These are phyloP conservation scores for Claviceps arundinis DNA, from an alignment of 2,329 filamentous ascomycete species.

Conservation along the genomic window DNA sequence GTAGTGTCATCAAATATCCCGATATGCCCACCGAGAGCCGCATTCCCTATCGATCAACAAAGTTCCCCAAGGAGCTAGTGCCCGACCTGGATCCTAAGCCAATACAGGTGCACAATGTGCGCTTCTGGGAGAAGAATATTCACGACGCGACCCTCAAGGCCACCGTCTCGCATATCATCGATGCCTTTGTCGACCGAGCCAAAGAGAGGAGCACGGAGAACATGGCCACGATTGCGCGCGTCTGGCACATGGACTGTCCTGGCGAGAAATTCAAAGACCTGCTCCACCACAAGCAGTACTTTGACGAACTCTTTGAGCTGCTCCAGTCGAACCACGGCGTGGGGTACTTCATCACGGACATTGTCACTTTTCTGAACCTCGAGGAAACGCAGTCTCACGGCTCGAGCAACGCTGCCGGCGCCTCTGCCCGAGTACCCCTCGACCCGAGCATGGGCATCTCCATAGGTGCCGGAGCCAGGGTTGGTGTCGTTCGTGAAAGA, in stretches of 20 bases:
- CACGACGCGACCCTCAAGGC: conserved; percentile 13
- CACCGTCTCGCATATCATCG: conserved; percentile 14
- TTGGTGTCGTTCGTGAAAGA: conserved; percentile 11
- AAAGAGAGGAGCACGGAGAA: conserved; percentile 10
- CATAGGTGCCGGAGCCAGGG: conserved; percentile 8
- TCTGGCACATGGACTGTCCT: conserved; percentile 19
- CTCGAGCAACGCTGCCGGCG: conserved; percentile 6
- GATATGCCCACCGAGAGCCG: conserved; percentile 14
- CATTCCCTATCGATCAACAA: conserved; percentile 12
- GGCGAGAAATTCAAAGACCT: conserved; percentile 17
- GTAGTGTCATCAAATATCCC: conserved; percentile 17
- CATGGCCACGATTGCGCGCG: conserved; percentile 14
- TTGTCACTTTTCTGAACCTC: conserved; percentile 16
- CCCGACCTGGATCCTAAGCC: conserved; percentile 15
- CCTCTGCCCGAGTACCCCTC: conserved; percentile 9
- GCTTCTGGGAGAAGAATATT: conserved; percentile 15
- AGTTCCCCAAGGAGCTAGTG: conserved; percentile 13
- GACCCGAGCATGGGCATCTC: conserved; percentile 11
- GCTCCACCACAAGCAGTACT: conserved; percentile 13
- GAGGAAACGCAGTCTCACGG: conserved; percentile 10
- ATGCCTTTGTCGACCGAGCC: conserved; percentile 14
- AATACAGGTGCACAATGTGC: conserved; percentile 15
- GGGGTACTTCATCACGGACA: conserved; percentile 17
- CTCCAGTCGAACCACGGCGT: conserved; percentile 12
- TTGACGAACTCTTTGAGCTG: conserved; percentile 16